Conservation (phyloP, 2,329 filamentous ascomycete species). For the Leptosphaerulina australis region DNA sequence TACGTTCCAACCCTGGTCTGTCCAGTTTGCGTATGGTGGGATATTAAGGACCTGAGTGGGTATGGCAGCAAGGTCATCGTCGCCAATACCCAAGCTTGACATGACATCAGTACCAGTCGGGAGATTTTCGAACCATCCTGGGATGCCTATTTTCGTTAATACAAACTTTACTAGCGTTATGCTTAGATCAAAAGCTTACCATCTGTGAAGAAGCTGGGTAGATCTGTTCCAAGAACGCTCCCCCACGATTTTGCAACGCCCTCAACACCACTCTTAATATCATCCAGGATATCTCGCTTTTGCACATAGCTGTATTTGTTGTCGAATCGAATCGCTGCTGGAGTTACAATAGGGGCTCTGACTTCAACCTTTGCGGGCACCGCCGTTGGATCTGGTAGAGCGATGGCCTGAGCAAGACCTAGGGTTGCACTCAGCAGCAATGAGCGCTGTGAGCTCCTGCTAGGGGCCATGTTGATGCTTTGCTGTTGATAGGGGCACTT, state of each 20-base stretch:
- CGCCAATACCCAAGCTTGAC: constrained; percentile 65
- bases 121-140: constrained; percentile 68
- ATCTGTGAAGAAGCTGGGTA: constrained; percentile 47
- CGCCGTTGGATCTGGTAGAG: constrained; percentile 42
- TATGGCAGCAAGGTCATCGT: constrained; percentile 63
- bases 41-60: constrained; percentile 75
- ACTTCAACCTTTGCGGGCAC: constrained; percentile 39
- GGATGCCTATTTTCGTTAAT: constrained; percentile 54
- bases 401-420: constrained; percentile 32
- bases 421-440: constrained; percentile 33
- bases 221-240: constrained; percentile 42
- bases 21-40: constrained; percentile 74
- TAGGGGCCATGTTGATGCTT: constrained; percentile 23
- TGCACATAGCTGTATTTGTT: constrained; percentile 41
- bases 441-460: constrained; percentile 22
- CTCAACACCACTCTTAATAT: constrained; percentile 42
- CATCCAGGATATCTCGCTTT: constrained; percentile 40
- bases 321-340: constrained; percentile 43
- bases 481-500: constrained; percentile 1
- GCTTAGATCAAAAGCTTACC: constrained; percentile 28
- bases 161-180: constrained; percentile 27
- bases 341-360: constrained; percentile 41
- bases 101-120: constrained; percentile 67
- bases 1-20: constrained; percentile 75
- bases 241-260: constrained; percentile 40